Percentiles rank a stretch among this genome's conserved stretches.
Evolutionary conservation across 2,329 filamentous ascomycete genomes (phyloP).

Genomic region (Monilinia aucupariae): DNA sequence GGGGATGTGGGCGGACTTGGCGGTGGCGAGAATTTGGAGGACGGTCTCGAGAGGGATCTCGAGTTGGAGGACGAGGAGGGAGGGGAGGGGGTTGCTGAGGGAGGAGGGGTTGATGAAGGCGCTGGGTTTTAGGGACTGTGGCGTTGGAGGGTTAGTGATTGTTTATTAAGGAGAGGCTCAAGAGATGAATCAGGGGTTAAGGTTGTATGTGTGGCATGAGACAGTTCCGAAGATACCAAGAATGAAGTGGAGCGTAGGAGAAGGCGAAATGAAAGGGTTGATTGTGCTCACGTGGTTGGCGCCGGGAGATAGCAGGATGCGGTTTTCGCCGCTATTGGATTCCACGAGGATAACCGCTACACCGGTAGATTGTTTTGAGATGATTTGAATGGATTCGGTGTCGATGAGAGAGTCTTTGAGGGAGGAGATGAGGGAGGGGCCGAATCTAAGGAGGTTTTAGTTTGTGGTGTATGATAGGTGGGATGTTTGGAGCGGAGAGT

Average conservation of each 20-base stretch:
- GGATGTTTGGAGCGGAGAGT: neutral
- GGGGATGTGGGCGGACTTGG: slow-evolving; percentile 45
- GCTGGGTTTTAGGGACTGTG: slow-evolving; percentile 40
- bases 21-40: slow-evolving; percentile 52
- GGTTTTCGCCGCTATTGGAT: slow-evolving; percentile 65
- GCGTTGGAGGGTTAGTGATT: neutral
- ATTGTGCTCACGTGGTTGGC: slow-evolving; percentile 48
- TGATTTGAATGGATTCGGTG: slow-evolving; percentile 46
- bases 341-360: slow-evolving; percentile 74
- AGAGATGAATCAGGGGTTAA: too few relatives aligned
- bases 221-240: too few relatives aligned
- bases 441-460: slow-evolving; percentile 52
- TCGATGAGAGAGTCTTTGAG: slow-evolving; percentile 59
- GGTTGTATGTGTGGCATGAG: too few relatives aligned
- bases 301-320: slow-evolving; percentile 68
- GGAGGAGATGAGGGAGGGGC: slow-evolving; percentile 51
- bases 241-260: slow-evolving; percentile 29
- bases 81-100: slow-evolving; percentile 43
- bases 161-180: slow-evolving; percentile 16
- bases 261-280: slow-evolving; percentile 41
- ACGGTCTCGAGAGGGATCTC: slow-evolving; percentile 66
- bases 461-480: slow-evolving; percentile 17
- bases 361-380: slow-evolving; percentile 52
- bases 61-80: slow-evolving; percentile 70
- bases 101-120: slow-evolving; percentile 37